Evolutionary conservation across 2,329 filamentous ascomycete genomes (phyloP), one percentile per base, ranked within the genome.

Genomic region (Alternaria arborescens): DNA sequence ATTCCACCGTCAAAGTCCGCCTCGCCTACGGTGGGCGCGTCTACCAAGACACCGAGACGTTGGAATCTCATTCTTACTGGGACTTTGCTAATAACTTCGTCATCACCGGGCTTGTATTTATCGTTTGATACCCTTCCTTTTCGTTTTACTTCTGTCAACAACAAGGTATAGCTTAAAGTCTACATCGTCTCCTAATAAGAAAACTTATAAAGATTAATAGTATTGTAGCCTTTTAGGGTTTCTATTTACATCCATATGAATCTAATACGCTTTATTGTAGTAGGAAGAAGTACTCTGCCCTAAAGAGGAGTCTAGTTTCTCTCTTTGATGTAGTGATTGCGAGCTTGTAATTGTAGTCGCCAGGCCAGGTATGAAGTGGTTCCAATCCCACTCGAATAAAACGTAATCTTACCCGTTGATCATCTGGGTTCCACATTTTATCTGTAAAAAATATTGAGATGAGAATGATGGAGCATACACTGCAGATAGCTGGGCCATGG

Each of bases 21-120:
- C 86, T 97, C 60, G 89, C 88, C 20, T 96, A 97, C 76, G 85
- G 95, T 78, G 94, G 94, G 67, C 92, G 89, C 74, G 87, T 94
- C 52, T 84, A 97, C 46, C 88, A 89, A 66, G 91, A 94, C 65
- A 84, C 84, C 55, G 76, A 86, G 20, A 84, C 89, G 1, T 81
- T 97, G 18, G 78, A 82, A 44, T 84, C 85, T 3, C 90, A 95
- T 18, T 59, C 62, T 69, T 91, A 90, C 50, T 97, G 92, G 91
- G 86, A 88, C 69, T 84, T 86, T 62, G 91, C 48, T 18, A 66
- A 66, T 24, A 51, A 61, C 34, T 66, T 58, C 24, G n/a, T 67
- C 20, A n/a, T 67, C 7, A 58, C 44, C 7, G 65, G 60, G 3
- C 53, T 69, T 18, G 58, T 69, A 10, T 60, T 60, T 26, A 32